These are phyloP conservation scores for Kwoniella botswanensis DNA, from an alignment of 768 basidiomycete genomes.

Conservation along the genomic window DNA sequence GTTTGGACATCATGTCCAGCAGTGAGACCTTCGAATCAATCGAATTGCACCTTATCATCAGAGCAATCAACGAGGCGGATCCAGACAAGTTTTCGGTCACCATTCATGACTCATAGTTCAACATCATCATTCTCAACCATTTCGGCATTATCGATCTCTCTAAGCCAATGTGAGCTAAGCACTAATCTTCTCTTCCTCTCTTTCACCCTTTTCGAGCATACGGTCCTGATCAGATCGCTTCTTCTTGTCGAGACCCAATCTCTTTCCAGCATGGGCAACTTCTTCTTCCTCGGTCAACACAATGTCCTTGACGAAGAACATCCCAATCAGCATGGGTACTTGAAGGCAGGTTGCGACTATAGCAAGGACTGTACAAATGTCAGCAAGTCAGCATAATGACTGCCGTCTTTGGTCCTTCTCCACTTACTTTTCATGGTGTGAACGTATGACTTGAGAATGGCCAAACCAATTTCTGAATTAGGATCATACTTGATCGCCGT, in stretches of 20 bases:
- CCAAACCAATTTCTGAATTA: constrained; percentile 21
- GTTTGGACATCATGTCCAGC: not conserved
- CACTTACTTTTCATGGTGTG: constrained; percentile 23
- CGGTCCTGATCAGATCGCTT: not conserved
- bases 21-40: not conserved
- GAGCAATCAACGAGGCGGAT: not conserved
- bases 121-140: not conserved
- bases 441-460: constrained; percentile 13
- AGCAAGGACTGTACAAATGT: constrained; percentile 7
- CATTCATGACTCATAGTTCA: not conserved
- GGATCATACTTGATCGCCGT: constrained; percentile 20
- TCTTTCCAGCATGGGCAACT: constrained; percentile 12
- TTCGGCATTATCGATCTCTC: not conserved
- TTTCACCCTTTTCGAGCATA: not conserved
- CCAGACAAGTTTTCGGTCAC: not conserved
- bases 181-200: not conserved
- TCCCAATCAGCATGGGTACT: constrained; percentile 15
- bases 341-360: constrained; percentile 18
- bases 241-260: constrained; percentile 9
- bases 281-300: constrained; percentile 18
- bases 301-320: constrained; percentile 20
- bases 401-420: not conserved
- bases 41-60: not conserved
- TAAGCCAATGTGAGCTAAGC: not conserved
- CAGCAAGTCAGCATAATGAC: not conserved